phyloP scores from a whole-genome alignment of 2,329 filamentous ascomycete species.

The Colletotrichum karsti region DNA sequence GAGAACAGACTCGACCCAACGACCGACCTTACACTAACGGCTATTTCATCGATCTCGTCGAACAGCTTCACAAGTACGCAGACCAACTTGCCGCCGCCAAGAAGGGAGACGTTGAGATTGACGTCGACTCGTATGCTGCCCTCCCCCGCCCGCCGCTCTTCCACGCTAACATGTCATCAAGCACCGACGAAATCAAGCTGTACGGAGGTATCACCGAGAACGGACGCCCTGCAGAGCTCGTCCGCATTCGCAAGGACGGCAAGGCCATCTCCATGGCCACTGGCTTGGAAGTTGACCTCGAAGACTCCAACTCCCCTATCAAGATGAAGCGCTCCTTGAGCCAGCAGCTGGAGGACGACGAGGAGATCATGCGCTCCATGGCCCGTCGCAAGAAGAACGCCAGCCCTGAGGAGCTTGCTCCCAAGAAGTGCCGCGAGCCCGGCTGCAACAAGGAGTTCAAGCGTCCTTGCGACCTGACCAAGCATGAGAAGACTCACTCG shows the following conservation, averaged over 20 bases:
- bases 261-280: constrained; percentile 82
- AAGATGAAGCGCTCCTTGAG: constrained; percentile 73
- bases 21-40: constrained; percentile 94
- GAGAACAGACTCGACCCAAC: constrained; percentile 83
- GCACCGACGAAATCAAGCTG: constrained; percentile 77
- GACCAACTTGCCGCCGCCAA: constrained; percentile 81
- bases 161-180: constrained; percentile 31
- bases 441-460: constrained; percentile 93
- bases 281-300: constrained; percentile 68
- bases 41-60: constrained; percentile 95
- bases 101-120: constrained; percentile 68
- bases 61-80: constrained; percentile 92
- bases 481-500: constrained; percentile 98
- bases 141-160: background rate
- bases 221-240: constrained; percentile 84
- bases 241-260: constrained; percentile 82
- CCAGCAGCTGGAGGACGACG: constrained; percentile 79
- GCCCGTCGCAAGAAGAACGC: constrained; percentile 95
- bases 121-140: constrained; percentile 64
- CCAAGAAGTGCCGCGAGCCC: constrained; percentile 77
- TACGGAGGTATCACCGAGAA: constrained; percentile 84
- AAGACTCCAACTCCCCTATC: constrained; percentile 55
- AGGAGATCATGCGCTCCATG: constrained; percentile 90
- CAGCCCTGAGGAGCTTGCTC: constrained; percentile 82
- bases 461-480: constrained; percentile 95